Conservation (phyloP, 2,329 filamentous ascomycete species). For the Aspergillus japonicus region DNA sequence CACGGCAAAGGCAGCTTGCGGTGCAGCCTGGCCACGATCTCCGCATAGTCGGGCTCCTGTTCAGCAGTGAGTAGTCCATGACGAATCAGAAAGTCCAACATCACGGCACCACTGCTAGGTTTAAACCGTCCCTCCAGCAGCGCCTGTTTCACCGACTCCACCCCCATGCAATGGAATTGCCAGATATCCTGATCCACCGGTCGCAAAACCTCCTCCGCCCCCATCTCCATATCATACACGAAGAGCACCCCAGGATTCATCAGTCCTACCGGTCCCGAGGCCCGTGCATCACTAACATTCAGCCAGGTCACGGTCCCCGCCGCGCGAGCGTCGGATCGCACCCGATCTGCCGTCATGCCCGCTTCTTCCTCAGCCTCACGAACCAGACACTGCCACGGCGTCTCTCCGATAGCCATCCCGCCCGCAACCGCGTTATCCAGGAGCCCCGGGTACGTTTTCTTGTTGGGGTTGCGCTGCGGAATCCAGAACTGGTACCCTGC, state of each 20-base stretch:
- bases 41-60: constrained; percentile 5
- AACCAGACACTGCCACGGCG: constrained; percentile 10
- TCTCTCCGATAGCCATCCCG: constrained; percentile 10
- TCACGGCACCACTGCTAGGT: constrained; percentile 6
- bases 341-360: not conserved
- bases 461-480: constrained; percentile 5
- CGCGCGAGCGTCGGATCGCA: not conserved
- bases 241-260: constrained; percentile 12
- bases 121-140: constrained; percentile 6
- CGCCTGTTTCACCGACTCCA: constrained; percentile 4
- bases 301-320: constrained; percentile 12
- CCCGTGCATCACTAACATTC: constrained; percentile 7
- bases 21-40: constrained; percentile 11
- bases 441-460: constrained; percentile 3
- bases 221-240: constrained; percentile 12
- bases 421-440: constrained; percentile 13
- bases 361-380: constrained; percentile 13
- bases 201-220: not conserved
- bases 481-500: constrained; percentile 9
- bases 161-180: constrained; percentile 1
- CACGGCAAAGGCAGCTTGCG: constrained; percentile 11
- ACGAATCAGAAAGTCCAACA: constrained; percentile 12
- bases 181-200: constrained; percentile 10
- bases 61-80: constrained; percentile 11
- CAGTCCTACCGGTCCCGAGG: constrained; percentile 7